These are phyloP conservation scores for Laburnicola sp. DNA, from an alignment of 2,329 filamentous ascomycete genomes.

Conservation along the genomic window DNA sequence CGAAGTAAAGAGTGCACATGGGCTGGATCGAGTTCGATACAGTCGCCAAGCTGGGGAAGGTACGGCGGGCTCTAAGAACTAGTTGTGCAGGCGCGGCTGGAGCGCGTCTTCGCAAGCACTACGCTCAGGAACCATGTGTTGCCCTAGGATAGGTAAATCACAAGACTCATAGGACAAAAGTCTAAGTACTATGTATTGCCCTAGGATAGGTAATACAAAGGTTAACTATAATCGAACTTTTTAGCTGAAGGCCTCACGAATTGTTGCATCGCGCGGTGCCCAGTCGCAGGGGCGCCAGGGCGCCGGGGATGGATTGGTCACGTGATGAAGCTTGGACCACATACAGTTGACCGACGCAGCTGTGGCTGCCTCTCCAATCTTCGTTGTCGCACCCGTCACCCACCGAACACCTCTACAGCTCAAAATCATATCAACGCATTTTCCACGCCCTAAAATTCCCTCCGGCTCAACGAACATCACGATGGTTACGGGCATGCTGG, in stretches of 20 bases:
- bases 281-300: no score
- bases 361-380: neutral
- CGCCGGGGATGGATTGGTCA: neutral
- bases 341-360: neutral
- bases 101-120: neutral
- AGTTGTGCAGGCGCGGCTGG: neutral
- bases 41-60: neutral
- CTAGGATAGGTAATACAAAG: no score
- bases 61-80: conserved; percentile 2
- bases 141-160: no score
- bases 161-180: no score
- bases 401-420: conserved; percentile 7
- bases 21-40: neutral
- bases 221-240: no score
- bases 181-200: no score
- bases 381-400: conserved; percentile 6
- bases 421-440: neutral
- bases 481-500: conserved; percentile 43
- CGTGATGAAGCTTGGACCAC: conserved; percentile 2
- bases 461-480: conserved; percentile 23
- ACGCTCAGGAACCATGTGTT: neutral
- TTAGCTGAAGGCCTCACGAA: no score
- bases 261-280: no score
- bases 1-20: neutral
- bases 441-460: neutral